Evolutionary conservation across 495 filamentous ascomycete species (phyloP), one percentile per base, ranked within the genome.

Genomic region (Lasiosphaeria hispida): DNA sequence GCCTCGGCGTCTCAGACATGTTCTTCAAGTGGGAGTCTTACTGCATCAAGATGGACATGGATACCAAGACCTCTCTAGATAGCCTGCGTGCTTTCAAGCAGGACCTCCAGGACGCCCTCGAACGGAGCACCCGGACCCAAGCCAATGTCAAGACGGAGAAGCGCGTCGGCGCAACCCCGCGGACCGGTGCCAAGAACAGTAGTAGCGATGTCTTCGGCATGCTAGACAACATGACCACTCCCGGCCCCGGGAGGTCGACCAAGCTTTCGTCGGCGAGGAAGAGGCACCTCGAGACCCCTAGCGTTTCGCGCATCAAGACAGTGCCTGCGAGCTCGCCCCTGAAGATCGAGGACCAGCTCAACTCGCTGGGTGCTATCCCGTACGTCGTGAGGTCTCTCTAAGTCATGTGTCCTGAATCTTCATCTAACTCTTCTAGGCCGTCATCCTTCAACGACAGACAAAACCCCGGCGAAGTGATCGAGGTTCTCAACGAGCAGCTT

Each of bases 1-100:
- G 81, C 15, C 80, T 96, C 55, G 77, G 81, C 33, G 77, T 83
- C 23, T 83, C 96, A 67, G 93, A 98, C 63, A 78, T 97, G 14
- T 96, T 88, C 69, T 97, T 86, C 83, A 96, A 97, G 82, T 98
- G 94, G 94, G 93, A 98, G 65, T 90, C 90, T 0, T 97, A 96
- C 77, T 88, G 85, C 68, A 87, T 98, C 63, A 96, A 92, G 75
- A 94, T 97, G 89, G 80, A 78, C 15, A 88, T 92, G 17, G 86
- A 91, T 59, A 85, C 83, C 41, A 89, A 82, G 50, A 68, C 92
- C 54, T 82, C 85, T 58, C 68, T 92, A 23, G 80, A 86, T 14
- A 89, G 81, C 0, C 80, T 88, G 40, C 77, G 85, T 53, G 80
- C 82, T 41, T 89, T 98, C 61, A 96, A 95, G 70, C 86, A 90